Base-by-base conservation (phyloP, 768 basidiomycete species). In the Tricholoma furcatifolium region DNA sequence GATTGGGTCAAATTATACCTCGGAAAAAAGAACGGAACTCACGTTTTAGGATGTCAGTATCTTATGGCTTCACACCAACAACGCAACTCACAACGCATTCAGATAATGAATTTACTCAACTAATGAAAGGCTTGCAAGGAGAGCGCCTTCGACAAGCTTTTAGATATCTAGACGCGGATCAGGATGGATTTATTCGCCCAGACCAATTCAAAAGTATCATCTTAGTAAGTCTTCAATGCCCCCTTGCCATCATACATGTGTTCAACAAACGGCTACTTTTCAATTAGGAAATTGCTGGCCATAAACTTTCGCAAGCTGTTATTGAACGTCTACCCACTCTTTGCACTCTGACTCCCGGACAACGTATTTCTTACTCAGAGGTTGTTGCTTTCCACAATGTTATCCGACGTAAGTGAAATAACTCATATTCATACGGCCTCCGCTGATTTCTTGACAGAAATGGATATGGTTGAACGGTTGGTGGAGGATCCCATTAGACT, bases 71-170 rank as follows among this genome's bases (percentile, higher is more conserved):
- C 24, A 44, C 2, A 43, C 17, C 48, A 27, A 4, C 27, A 4
- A 27, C 31, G 20, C 38, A 40, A 51, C 47, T 36, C 35, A 56
- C 35, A 5, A 30, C 36, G 46, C 42, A 8, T 47, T 44, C 8
- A 93, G 90, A 95, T 74, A 90, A 90, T 67, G 95, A 98, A 70
- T 98, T 98, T 73, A 97, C 94, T 27, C 95, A 98, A 73, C 74
- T 98, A 54, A 97, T 99, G 93, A 98, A 98, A 71, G 96, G 94
- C 39, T 81, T 98, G 51, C 97, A 98, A 74, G 97, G 95, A 64
- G 97, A 99, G 72, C 87, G 97, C 30, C 77, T 99, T 50, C 89
- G 97, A 55, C 97, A 99, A 72, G 89, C 94, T 21, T 99, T 98
- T 78, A 89, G 84, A 73, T 84, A 86, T 70, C 79, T 98, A 65